Percentiles rank a stretch among this genome's conserved stretches.
Evolutionary conservation across 495 filamentous ascomycete genomes (phyloP).

Genomic region (Penicillium ochrochloron): DNA sequence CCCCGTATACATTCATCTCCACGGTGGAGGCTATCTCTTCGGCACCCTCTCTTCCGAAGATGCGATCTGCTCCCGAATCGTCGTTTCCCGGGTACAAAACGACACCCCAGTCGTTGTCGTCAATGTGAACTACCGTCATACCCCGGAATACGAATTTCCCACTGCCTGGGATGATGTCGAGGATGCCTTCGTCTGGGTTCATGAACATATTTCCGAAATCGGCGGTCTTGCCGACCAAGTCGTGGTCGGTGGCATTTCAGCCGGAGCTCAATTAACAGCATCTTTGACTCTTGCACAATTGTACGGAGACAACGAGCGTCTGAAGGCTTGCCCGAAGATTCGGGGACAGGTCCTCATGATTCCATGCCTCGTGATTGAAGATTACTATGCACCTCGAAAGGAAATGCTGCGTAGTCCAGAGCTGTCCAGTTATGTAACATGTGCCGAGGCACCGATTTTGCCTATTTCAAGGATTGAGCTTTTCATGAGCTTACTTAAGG

Average conservation of each 20-base stretch:
- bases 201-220: constrained; percentile 37
- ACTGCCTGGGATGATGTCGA: constrained; percentile 51
- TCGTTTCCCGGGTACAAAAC: constrained; percentile 30
- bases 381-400: constrained; percentile 41
- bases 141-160: constrained; percentile 48
- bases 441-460: constrained; percentile 45
- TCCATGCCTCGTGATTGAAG: constrained; percentile 38
- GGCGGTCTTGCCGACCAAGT: constrained; percentile 42
- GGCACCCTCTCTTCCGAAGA: constrained; percentile 53
- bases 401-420: constrained; percentile 38
- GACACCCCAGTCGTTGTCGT: constrained; percentile 41
- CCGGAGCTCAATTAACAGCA: constrained; percentile 51
- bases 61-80: constrained; percentile 47
- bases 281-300: constrained; percentile 41
- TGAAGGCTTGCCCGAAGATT: constrained; percentile 37
- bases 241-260: constrained; percentile 52
- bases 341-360: constrained; percentile 51
- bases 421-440: constrained; percentile 45
- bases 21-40: constrained; percentile 57
- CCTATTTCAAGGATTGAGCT: constrained; percentile 35
- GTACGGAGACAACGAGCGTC: constrained; percentile 25
- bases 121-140: constrained; percentile 54
- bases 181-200: constrained; percentile 53
- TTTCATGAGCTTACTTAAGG: constrained; percentile 39
- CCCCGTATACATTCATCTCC: constrained; percentile 53